Base-by-base conservation (phyloP, 371 early-diverging fungal genomes). In the Saksenaea oblongispora region DNA sequence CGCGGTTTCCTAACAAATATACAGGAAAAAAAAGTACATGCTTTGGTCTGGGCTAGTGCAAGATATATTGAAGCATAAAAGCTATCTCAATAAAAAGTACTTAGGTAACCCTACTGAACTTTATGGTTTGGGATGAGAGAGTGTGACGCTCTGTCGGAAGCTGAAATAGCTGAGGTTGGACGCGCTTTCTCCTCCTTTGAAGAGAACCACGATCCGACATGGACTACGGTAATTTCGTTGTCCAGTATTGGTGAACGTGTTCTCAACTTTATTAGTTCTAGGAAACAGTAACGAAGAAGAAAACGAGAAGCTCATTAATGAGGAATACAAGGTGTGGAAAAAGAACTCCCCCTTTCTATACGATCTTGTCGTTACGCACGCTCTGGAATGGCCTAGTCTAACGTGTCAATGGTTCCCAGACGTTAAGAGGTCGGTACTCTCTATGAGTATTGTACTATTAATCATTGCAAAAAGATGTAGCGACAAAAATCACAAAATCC, bases 261-360 rank as follows among this genome's bases (percentile, higher is more conserved):
- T 47, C 27, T 47, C 51, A 47, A 47, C 11, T 22, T 3, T 22
- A 47, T 7, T 47, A 47, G 51, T 18, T 10, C 51, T 47, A 18
- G 51, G 22, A 47, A 47, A 47, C 3, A 47, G n/a, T 26, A 36
- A 51, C 34, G 73, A 73, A 11, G 74, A 76, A 58, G 78, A 74
- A 57, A 71, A 93, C 66, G 95, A 97, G 72, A 93, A 93, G 75
- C 74, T 89, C 31, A 94, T 97, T 65, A 95, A 96, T 70, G 97
- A 97, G 78, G 98, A 99, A 73, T 98, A 98, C 82, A 95, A 94
- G 77, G 87, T 96, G 67, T 99, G 99, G 99, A 98, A 98, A 74
- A 99, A 99, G 89, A 99, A 99, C 84, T 93, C 96, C 9, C 99
- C 99, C 28, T 98, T 97, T 70, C 88, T 99, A 22, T 99, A 99